Percentiles rank a stretch among this genome's conserved stretches.
Evolutionary conservation across 805 yeast species (phyloP).

Genomic region (Zygotorulaspora chibaensis): DNA sequence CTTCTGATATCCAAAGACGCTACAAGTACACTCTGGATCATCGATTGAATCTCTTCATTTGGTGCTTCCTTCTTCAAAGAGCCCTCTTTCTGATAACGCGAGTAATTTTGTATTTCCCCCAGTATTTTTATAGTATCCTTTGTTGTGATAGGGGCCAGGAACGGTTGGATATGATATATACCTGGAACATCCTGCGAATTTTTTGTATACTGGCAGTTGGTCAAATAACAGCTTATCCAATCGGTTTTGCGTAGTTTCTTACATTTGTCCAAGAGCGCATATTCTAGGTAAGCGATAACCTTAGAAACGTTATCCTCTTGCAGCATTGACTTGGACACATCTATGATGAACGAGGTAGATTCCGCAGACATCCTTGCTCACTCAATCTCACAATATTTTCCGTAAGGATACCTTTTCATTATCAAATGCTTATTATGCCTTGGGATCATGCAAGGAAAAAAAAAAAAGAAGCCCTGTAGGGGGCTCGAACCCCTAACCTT

Average conservation of each 20-base stretch:
- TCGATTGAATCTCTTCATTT: slow-evolving; percentile 7
- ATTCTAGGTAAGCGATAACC: slow-evolving; percentile 26
- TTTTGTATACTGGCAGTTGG: slow-evolving; percentile 16
- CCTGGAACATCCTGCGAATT: slow-evolving; percentile 23
- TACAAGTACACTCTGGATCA: slow-evolving; percentile 25
- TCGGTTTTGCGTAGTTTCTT: slow-evolving; percentile 32
- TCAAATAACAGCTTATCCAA: slow-evolving; percentile 24
- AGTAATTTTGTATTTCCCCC: slow-evolving; percentile 9
- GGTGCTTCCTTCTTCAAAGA: background rate
- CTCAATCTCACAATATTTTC: background rate
- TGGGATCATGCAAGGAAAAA: background rate
- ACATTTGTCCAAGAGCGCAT: slow-evolving; percentile 26
- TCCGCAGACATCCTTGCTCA: slow-evolving; percentile 18
- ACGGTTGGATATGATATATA: slow-evolving; percentile 17
- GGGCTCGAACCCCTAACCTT: slow-evolving; percentile 29
- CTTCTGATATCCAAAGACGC: slow-evolving; percentile 26
- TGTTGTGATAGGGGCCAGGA: slow-evolving; percentile 25
- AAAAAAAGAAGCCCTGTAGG: slow-evolving; percentile 23
- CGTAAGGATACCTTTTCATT: background rate
- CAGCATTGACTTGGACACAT: slow-evolving; percentile 23
- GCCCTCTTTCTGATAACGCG: slow-evolving; percentile 1
- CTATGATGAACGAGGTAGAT: slow-evolving; percentile 28
- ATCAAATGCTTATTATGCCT: background rate
- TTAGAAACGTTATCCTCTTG: slow-evolving; percentile 12
- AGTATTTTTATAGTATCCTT: slow-evolving; percentile 9